These are phyloP conservation scores for Epichloe sibirici DNA, from an alignment of 2,329 filamentous ascomycete genomes.

Conservation along the genomic window DNA sequence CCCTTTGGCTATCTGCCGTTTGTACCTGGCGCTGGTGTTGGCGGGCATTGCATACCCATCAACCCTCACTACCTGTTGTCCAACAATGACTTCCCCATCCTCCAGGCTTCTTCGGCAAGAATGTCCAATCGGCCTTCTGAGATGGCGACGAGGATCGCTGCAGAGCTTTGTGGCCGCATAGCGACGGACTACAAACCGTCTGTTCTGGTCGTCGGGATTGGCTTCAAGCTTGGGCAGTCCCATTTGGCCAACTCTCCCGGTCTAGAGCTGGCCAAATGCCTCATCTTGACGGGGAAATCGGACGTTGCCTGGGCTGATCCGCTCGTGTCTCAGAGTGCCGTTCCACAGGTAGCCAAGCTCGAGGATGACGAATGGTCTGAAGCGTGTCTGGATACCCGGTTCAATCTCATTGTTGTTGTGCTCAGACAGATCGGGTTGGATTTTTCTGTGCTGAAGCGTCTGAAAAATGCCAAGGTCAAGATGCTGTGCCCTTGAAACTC, in stretches of 20 bases:
- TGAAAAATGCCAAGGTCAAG: slow-evolving; percentile 24
- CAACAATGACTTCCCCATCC: slow-evolving; percentile 33
- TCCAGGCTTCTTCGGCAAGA: slow-evolving; percentile 29
- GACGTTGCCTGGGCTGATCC: slow-evolving; percentile 33
- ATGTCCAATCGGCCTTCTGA: slow-evolving; percentile 30
- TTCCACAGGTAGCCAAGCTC: slow-evolving; percentile 28
- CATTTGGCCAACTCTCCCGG: slow-evolving; percentile 36
- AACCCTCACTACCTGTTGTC: slow-evolving; percentile 42
- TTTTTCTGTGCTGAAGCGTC: slow-evolving; percentile 23
- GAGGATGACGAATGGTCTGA: slow-evolving; percentile 26
- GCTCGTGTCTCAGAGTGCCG: slow-evolving; percentile 27
- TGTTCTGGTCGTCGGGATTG: slow-evolving; percentile 34
- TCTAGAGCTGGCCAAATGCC: slow-evolving; percentile 26
- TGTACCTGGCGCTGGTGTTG: slow-evolving; percentile 36
- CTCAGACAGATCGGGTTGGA: slow-evolving; percentile 31
- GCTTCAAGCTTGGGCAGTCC: slow-evolving; percentile 38
- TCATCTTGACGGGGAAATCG: slow-evolving; percentile 23
- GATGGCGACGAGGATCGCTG: slow-evolving; percentile 25
- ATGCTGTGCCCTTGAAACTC: slow-evolving; percentile 22
- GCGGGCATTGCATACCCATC: slow-evolving; percentile 44
- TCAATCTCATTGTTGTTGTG: slow-evolving; percentile 32
- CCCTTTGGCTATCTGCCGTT: slow-evolving; percentile 41
- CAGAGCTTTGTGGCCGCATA: slow-evolving; percentile 14
- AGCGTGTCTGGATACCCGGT: slow-evolving; percentile 21
- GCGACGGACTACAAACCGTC: slow-evolving; percentile 10